Conservation (phyloP, 2,329 filamentous ascomycete genomes). For the Penicillium sp. region DNA sequence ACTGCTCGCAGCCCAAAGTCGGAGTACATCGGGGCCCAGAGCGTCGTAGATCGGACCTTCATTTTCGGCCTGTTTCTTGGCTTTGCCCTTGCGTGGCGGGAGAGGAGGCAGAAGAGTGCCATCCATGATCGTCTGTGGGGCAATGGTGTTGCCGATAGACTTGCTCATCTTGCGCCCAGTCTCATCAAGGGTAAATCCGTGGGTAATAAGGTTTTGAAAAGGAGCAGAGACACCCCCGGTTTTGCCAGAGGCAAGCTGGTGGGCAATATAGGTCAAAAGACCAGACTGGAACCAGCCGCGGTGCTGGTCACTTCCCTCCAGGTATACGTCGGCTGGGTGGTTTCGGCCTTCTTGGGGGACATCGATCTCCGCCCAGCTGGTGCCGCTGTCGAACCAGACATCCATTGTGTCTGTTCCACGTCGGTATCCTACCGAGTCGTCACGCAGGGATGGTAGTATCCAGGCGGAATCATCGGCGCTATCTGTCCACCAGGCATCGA, state of each 20-base stretch:
- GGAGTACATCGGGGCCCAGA: conserved; percentile 80
- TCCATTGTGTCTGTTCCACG: conserved; percentile 97
- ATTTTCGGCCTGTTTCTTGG: conserved; percentile 41
- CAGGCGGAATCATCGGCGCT: conserved; percentile 70
- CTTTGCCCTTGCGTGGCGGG: conserved; percentile 61
- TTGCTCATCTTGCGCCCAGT: conserved; percentile 99
- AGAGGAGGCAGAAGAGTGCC: conserved; percentile 72
- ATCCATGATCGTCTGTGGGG: conserved; percentile 78
- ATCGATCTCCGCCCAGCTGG: conserved; percentile 70
- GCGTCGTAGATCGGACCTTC: conserved; percentile 57
- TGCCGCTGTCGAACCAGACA: conserved; percentile 98
- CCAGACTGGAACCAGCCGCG: conserved; percentile 98
- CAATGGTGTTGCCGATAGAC: conserved; percentile 84
- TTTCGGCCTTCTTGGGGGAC: conserved; percentile 30
- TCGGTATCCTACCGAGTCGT: conserved; percentile 53
- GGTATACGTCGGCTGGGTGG: conserved; percentile 72
- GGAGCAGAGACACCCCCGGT: conserved; percentile 56
- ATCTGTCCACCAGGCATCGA: conserved; percentile 96
- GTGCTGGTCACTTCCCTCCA: conserved; percentile 94
- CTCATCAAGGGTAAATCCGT: conserved; percentile 89
- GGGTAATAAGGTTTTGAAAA: conserved; percentile 86
- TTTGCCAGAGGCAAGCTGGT: conserved; percentile 40
- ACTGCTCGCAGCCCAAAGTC: conserved; percentile 86
- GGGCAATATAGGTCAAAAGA: conserved; percentile 78
- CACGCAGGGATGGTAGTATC: conserved; percentile 64